Base-by-base conservation (phyloP, 306 rosid genomes). In the Quercus rubra region DNA sequence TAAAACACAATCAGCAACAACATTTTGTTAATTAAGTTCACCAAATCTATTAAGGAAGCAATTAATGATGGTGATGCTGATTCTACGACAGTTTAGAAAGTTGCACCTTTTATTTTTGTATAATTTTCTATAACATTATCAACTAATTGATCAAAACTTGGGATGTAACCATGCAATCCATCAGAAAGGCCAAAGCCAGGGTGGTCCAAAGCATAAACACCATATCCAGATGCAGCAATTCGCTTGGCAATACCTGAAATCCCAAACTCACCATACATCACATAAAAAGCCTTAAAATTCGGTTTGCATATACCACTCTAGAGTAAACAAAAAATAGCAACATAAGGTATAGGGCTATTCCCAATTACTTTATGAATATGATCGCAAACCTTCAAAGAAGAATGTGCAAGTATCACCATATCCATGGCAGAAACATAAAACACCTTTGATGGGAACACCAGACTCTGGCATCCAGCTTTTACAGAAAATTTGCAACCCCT, bases 391-490 rank as follows among this genome's bases (percentile, higher is more conserved):
- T 86, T 95, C 98, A 83, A 95, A 95, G 90, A 95, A 93, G 86
- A 85, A 95, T 51, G 97, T 92, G 90, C 99, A 95, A 70, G 99
- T 95, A 74, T 90, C 93, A 64, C 98, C 99, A 93, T 91, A 95
- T 1, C 98, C 99, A 87, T 95, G 99, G 85, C 99, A 95, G 74
- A 91, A 95, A 87, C 75, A 92, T 83, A 95, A 59, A 68, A 87
- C 87, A 21, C 86, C 99, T 52, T 90, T 95, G 15, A 91, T 81
- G 64, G 80, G 85, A 83, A 90, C 86, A 17, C 84, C 86, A 1
- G 86, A 63, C 80, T 86, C 73, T 9, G 98, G 98, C 77, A 83
- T 72, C 99, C 99, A 95, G 70, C 92, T 92, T 84, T 90, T 95
- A 86, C 93, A 90, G 92, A 95, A 95, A 74, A 95, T 88, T 78